Percentiles rank a stretch among this genome's conserved stretches.
phyloP scores from a whole-genome alignment of 805 yeast species.

The Candida sakaeoensis region DNA sequence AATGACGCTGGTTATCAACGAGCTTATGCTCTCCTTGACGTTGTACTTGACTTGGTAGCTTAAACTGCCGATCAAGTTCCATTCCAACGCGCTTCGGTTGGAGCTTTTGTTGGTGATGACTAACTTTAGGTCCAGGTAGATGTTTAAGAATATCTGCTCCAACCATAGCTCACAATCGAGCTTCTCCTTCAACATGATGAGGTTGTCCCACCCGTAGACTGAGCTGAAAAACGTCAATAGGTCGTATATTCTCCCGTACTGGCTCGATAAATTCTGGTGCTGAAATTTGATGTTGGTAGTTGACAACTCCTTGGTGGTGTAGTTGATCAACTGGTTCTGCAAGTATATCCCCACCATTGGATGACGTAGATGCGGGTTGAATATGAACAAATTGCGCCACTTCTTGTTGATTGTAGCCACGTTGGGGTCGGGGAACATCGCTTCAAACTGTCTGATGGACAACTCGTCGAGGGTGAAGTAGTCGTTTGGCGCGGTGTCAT shows the following conservation, averaged over 20 bases:
- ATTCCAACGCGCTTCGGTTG: conserved; percentile 61
- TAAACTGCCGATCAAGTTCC: conserved; percentile 68
- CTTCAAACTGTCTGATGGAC: conserved; percentile 20
- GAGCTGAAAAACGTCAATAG: conserved; percentile 66
- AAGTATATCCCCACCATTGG: conserved; percentile 33
- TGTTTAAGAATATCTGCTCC: conserved; percentile 65
- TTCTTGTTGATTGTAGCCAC: conserved; percentile 27
- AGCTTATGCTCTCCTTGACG: conserved; percentile 32
- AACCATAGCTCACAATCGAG: conserved; percentile 76
- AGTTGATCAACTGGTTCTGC: conserved; percentile 32
- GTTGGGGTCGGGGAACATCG: conserved; percentile 27
- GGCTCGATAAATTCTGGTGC: conserved; percentile 25
- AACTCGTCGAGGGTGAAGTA: conserved; percentile 20
- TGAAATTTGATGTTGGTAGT: conserved; percentile 30
- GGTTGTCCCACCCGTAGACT: conserved; percentile 77
- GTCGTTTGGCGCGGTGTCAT: conserved; percentile 21
- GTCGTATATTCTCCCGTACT: conserved; percentile 52
- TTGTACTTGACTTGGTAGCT: conserved; percentile 41
- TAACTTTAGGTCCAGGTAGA: conserved; percentile 56
- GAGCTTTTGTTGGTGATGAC: conserved; percentile 25
- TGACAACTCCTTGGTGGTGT: conserved; percentile 31
- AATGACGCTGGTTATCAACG: conserved; percentile 46
- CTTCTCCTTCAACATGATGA: conserved; percentile 60
- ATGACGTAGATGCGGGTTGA: conserved; percentile 29
- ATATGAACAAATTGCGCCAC: conserved; percentile 31